Evolutionary conservation across 495 filamentous ascomycete genomes (phyloP).

Genomic region (Pseudoneurospora amorphoporcata): DNA sequence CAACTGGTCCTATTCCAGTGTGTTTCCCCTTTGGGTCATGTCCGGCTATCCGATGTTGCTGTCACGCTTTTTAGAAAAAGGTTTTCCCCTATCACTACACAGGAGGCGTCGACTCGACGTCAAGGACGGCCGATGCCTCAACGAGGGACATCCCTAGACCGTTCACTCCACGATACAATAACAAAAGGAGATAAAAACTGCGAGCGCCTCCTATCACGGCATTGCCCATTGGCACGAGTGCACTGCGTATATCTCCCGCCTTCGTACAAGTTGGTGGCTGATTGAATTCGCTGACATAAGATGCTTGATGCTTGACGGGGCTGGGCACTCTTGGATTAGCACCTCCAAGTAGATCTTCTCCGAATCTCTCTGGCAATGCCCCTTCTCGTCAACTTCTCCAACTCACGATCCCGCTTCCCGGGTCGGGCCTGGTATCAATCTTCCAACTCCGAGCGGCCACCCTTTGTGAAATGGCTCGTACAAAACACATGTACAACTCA

Average conservation of each 20-base stretch:
- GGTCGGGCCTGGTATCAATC: not conserved
- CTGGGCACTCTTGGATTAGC: not conserved
- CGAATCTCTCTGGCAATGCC: not conserved
- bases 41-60: not conserved
- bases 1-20: not conserved
- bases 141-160: not conserved
- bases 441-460: not conserved
- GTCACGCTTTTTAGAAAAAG: not conserved
- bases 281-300: not conserved
- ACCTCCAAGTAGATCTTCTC: not conserved
- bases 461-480: not conserved
- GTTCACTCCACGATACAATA: not conserved
- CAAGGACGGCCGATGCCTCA: not conserved
- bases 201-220: not conserved
- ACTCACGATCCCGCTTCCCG: not conserved
- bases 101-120: not conserved
- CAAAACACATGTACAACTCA: not conserved
- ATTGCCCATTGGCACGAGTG: not conserved
- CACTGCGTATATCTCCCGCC: not conserved
- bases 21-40: not conserved
- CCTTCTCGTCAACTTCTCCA: not conserved
- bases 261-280: not conserved
- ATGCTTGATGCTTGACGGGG: not conserved
- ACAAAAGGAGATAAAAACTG: not conserved
- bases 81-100: not conserved